A percentile compares a stretch with the other conserved stretches of the same genome.
phyloP scores from a whole-genome alignment of 108 stramenopile species.

The Discostella pseudostelligera region DNA sequence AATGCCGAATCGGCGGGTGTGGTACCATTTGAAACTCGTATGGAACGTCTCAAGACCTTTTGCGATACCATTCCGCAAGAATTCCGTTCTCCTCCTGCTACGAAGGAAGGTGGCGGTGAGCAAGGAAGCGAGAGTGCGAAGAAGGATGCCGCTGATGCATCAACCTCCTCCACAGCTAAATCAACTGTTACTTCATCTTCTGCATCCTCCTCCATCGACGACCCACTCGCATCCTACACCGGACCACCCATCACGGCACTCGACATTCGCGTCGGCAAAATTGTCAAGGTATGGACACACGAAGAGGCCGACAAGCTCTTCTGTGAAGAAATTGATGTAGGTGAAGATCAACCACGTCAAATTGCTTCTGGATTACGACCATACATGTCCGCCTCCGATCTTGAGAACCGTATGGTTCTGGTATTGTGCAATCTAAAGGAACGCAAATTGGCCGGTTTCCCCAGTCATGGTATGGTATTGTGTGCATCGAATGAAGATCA shows the following conservation, averaged over 20 bases:
- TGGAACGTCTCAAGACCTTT: slow-evolving; percentile 67
- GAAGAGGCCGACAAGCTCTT: slow-evolving; percentile 95
- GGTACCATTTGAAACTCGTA: slow-evolving; percentile 59
- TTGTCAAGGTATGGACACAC: slow-evolving; percentile 94
- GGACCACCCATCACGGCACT: slow-evolving; percentile 88
- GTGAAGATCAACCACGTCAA: slow-evolving; percentile 87
- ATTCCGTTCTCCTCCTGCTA: slow-evolving; percentile 50
- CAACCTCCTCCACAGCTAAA: slow-evolving; percentile 2
- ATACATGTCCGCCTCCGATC: slow-evolving; percentile 77
- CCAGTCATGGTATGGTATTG: slow-evolving; percentile 97
- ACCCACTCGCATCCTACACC: slow-evolving; percentile 72
- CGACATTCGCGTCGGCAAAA: slow-evolving; percentile 89
- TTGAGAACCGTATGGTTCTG: slow-evolving; percentile 88
- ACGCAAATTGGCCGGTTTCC: slow-evolving; percentile 93
- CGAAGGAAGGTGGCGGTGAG: slow-evolving; percentile 7
- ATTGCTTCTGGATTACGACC: slow-evolving; percentile 95
- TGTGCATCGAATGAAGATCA: slow-evolving; percentile 93
- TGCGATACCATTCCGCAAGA: slow-evolving; percentile 80
- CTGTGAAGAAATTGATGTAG: slow-evolving; percentile 98
- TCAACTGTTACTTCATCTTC: slow-evolving; percentile 17
- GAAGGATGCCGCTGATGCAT: slow-evolving; percentile 8
- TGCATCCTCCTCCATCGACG: slow-evolving; percentile 32
- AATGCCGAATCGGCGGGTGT: slow-evolving; percentile 58
- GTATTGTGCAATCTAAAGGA: slow-evolving; percentile 98
- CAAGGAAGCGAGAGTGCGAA: slow-evolving; percentile 5